Evolutionary conservation across 140 eudicot genomes (phyloP).

Genomic region (Oenanthe javanica): DNA sequence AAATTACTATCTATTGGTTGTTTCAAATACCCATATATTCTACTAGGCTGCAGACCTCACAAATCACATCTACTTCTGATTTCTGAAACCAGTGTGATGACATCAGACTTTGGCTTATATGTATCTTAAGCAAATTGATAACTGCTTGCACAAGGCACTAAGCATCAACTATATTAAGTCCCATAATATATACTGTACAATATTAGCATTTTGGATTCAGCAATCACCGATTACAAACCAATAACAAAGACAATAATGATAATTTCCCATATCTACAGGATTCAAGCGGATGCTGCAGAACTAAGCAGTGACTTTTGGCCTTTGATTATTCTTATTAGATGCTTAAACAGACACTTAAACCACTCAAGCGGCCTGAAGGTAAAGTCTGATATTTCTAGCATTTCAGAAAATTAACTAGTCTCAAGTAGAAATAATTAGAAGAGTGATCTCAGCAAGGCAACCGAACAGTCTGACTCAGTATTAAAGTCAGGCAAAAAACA

Average conservation of each 20-base stretch:
- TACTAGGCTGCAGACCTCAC: background rate
- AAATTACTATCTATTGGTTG: too few species aligned
- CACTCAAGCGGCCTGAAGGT: background rate
- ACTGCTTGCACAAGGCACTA: background rate
- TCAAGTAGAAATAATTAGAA: background rate
- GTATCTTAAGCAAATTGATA: background rate
- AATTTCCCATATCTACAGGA: background rate
- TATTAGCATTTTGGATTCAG: background rate
- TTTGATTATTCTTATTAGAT: background rate
- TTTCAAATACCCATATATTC: background rate
- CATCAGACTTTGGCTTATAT: background rate
- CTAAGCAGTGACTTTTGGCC: background rate
- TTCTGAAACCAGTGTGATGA: background rate
- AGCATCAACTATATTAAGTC: background rate
- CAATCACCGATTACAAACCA: background rate
- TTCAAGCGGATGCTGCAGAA: background rate
- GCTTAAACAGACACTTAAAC: background rate
- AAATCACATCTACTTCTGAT: background rate
- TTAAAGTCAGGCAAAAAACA: too few species aligned
- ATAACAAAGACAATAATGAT: background rate
- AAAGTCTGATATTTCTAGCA: background rate
- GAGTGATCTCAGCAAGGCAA: background rate
- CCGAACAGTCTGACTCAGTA: background rate
- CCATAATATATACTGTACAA: background rate
- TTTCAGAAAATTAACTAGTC: background rate